Evolutionary conservation across 371 early-diverging fungal genomes (phyloP).

Genomic region (Capillidium heterosporum): DNA sequence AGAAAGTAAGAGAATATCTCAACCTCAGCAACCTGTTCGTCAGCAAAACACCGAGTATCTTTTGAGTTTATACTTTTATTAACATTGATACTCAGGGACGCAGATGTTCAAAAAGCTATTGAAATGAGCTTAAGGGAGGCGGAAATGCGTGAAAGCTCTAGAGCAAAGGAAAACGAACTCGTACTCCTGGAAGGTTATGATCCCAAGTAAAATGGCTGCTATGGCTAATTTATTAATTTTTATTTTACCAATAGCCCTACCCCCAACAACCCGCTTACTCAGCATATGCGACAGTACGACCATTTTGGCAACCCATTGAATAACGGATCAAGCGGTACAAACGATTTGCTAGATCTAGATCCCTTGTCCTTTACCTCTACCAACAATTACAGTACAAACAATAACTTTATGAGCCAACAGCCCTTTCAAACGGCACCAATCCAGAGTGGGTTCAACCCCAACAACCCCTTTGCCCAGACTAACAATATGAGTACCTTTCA

Average conservation of each 20-base stretch:
- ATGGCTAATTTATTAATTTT: neutral
- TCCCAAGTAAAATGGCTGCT: neutral
- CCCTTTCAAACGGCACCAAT: neutral
- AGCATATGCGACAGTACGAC: conserved; percentile 3
- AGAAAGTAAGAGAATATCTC: conserved; percentile 53
- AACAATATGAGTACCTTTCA: neutral
- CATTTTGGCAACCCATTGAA: conserved; percentile 4
- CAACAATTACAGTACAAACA: neutral
- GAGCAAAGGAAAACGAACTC: conserved; percentile 11
- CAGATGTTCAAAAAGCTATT: conserved; percentile 31
- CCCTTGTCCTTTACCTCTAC: neutral
- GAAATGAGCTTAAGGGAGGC: conserved; percentile 38
- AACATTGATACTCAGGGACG: conserved; percentile 14
- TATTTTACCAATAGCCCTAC: neutral
- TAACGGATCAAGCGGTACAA: neutral
- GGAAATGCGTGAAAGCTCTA: conserved; percentile 14
- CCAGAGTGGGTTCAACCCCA: neutral
- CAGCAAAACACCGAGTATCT: conserved; percentile 11
- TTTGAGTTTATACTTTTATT: neutral
- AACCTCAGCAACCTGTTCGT: conserved; percentile 18
- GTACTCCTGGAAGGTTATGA: conserved; percentile 5
- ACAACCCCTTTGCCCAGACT: conserved; percentile 5
- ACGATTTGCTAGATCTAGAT: conserved; percentile 2
- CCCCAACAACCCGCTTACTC: neutral
- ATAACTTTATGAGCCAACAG: neutral